Percentiles rank a stretch among this genome's conserved stretches.
These are phyloP conservation scores for Beauveria sp. DNA, from an alignment of 2,329 filamentous ascomycete species.

Conservation along the genomic window DNA sequence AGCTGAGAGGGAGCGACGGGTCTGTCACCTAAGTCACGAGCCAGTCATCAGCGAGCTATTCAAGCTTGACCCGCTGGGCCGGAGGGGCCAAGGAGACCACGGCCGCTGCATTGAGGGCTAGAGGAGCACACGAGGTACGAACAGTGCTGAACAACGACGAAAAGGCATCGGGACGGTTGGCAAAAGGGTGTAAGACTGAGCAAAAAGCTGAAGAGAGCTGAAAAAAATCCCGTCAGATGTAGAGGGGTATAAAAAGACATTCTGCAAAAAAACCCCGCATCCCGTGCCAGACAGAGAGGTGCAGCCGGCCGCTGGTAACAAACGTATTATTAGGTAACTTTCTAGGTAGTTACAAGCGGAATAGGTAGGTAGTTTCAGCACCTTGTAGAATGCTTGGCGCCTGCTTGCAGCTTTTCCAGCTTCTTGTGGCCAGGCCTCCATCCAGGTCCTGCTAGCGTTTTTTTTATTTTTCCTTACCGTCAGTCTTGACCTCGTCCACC, in stretches of 20 bases:
- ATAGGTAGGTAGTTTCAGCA: background rate
- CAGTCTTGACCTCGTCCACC: background rate
- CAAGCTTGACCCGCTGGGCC: background rate
- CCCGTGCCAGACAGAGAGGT: background rate
- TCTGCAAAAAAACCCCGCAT: background rate
- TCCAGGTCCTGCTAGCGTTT: background rate
- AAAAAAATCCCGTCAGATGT: background rate
- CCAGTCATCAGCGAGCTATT: conserved; percentile 7
- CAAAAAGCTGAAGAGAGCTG: background rate
- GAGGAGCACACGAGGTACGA: background rate
- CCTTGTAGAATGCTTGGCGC: background rate
- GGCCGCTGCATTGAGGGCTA: background rate
- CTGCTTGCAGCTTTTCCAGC: too few species aligned
- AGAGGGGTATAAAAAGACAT: background rate
- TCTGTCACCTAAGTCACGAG: background rate
- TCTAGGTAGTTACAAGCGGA: background rate
- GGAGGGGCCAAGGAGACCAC: background rate
- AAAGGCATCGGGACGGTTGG: too few species aligned
- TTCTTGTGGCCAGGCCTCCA: background rate
- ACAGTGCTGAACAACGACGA: too few species aligned
- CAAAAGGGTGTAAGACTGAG: too few species aligned
- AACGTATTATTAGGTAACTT: background rate
- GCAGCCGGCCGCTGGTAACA: background rate
- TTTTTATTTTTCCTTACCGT: background rate
- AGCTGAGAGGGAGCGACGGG: background rate